Evolutionary conservation across 192 early-diverging fungal species (phyloP), one percentile per base, ranked within the genome.

Genomic region (Umbelopsis ramanniana): DNA sequence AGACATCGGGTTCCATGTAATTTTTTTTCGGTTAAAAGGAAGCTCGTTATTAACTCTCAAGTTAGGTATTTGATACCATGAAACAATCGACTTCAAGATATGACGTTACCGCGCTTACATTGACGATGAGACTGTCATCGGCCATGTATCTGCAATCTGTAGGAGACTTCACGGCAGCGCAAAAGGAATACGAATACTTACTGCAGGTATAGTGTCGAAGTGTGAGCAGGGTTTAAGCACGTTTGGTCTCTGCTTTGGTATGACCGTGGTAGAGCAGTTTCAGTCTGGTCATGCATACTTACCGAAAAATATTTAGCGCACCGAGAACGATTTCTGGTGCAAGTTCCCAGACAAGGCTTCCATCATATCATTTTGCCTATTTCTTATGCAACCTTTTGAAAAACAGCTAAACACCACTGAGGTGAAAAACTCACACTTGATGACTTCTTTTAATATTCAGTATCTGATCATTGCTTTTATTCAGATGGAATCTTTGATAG

Each of bases 61-160:
- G 1, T 29, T 26, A 63, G 33, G 23, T 12, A 63, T 29, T 7
- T 33, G 26, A 37, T 19, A 10, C 57, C 35, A 26, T 37, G 48
- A 50, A 17, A 50, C 48, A 50, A n/a, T n/a, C 14, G 48, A 50
- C 48, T 43, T 43, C 11, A 1, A 54, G 10, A 24, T 54, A 38
- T 63, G 24, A 63, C 57, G n/a, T 50, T 37, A 29, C 10, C 3
- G 12, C 26, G 33, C 26, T 35, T 23, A 24, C 26, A 37, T 63
- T 29, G 4, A 63, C 57, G 0, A 3, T 33, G 23, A 22, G 26
- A 63, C 29, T 63, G 14, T 35, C 33, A 17, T 38, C 57, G 0
- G 57, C 57, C 33, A 63, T 63, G 57, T 63, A 63, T 37, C 57
- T 63, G 17, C 57, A 63, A 14, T 29, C 57, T 4, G 35, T 35